A percentile compares a stretch with the other conserved stretches of the same genome.
Conservation (phyloP, 2,329 filamentous ascomycete species). For the Calcarisporium arbuscula region DNA sequence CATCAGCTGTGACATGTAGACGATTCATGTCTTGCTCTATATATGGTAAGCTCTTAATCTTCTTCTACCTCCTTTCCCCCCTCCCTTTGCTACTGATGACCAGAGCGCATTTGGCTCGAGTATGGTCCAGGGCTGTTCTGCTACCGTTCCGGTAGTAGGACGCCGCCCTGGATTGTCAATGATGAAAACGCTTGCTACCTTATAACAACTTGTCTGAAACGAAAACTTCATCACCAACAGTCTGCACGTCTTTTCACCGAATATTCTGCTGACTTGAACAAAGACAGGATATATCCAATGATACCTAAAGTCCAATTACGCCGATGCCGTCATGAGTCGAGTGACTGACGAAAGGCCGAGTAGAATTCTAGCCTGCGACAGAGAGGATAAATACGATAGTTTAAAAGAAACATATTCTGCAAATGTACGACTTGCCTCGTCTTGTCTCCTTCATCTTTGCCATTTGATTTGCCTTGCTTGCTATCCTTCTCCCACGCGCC, state of each 20-base stretch:
- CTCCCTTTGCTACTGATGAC: slow-evolving; percentile 72
- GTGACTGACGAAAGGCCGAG: slow-evolving; percentile 18
- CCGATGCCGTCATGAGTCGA: no score
- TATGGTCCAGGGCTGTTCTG: slow-evolving; percentile 61
- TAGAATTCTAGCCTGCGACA: slow-evolving; percentile 94
- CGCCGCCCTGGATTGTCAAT: slow-evolving; percentile 64
- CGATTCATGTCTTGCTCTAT: no score
- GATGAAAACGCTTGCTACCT: slow-evolving; percentile 99
- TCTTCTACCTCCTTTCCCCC: slow-evolving; percentile 11
- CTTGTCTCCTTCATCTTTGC: slow-evolving; percentile 5
- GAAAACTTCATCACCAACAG: neutral
- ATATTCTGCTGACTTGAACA: slow-evolving; percentile 1
- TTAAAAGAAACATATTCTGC: slow-evolving; percentile 75
- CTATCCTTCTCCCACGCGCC: neutral
- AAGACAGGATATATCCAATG: no score
- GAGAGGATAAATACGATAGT: slow-evolving; percentile 77
- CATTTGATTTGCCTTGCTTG: neutral
- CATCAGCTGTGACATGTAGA: no score
- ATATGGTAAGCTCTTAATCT: slow-evolving; percentile 30
- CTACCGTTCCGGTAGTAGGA: slow-evolving; percentile 70
- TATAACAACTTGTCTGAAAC: slow-evolving; percentile 74
- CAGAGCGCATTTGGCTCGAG: slow-evolving; percentile 99
- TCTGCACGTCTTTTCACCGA: neutral
- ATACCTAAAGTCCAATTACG: no score
- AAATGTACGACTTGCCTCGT: slow-evolving; percentile 58